phyloP scores from a whole-genome alignment of 192 early-diverging fungal genomes.

The Rhizoclosmatium globosum region DNA sequence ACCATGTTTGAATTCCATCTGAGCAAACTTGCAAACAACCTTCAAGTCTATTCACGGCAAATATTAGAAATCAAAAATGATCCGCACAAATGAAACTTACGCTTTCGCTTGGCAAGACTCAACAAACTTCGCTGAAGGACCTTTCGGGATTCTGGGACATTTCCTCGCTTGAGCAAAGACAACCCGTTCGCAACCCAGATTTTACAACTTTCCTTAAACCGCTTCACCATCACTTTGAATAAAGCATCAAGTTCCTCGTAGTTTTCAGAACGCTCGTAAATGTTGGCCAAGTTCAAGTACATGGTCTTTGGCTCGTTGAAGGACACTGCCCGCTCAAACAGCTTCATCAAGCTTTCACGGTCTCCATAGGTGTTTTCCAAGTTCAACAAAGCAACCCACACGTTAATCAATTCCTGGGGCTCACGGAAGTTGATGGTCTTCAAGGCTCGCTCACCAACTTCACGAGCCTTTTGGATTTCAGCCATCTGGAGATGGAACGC shows the following conservation, averaged over 20 bases:
- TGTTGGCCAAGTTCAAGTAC: constrained; percentile 86
- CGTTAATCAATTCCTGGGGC: constrained; percentile 95
- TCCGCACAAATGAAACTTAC: constrained; percentile 49
- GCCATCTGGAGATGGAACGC: constrained; percentile 96
- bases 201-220: constrained; percentile 89
- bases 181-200: constrained; percentile 90
- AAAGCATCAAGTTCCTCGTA: constrained; percentile 65
- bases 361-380: constrained; percentile 96
- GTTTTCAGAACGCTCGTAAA: constrained; percentile 90
- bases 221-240: constrained; percentile 78
- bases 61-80: not conserved
- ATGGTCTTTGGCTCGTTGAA: constrained; percentile 91
- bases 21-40: constrained; percentile 94
- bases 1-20: constrained; percentile 97
- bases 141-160: constrained; percentile 80
- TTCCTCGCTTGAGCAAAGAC: constrained; percentile 78
- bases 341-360: constrained; percentile 74
- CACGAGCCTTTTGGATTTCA: constrained; percentile 91
- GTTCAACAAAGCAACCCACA: constrained; percentile 97
- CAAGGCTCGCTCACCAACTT: constrained; percentile 92
- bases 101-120: constrained; percentile 92
- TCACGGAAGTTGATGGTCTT: constrained; percentile 91
- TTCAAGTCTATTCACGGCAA: constrained; percentile 72
- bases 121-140: constrained; percentile 82
- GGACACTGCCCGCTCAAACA: constrained; percentile 87